Percentiles rank a stretch among this genome's conserved stretches.
These are phyloP conservation scores for Aspergillus sp. DNA, from an alignment of 2,329 filamentous ascomycete species.

Conservation along the genomic window DNA sequence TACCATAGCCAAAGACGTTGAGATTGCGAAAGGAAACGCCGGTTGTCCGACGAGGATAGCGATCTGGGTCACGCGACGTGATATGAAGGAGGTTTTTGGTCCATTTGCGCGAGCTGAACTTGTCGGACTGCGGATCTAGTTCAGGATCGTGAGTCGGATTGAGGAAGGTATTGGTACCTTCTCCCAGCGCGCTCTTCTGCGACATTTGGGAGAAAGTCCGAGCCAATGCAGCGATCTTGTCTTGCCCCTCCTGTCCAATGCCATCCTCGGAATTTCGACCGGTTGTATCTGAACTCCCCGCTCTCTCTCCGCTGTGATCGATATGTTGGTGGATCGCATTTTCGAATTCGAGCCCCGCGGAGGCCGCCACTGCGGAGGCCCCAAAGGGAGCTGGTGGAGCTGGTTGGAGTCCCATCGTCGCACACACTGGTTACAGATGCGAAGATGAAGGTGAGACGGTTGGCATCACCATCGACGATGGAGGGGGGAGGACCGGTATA, in stretches of 20 bases:
- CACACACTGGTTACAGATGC: neutral
- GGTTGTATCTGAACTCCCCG: constrained; percentile 24
- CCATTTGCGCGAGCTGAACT: constrained; percentile 47
- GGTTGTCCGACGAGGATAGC: constrained; percentile 32
- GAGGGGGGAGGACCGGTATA: too few species aligned
- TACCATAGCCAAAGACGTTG: constrained; percentile 44
- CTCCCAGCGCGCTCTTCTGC: constrained; percentile 17
- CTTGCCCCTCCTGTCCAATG: constrained; percentile 20
- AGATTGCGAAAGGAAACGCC: constrained; percentile 47
- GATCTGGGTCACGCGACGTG: constrained; percentile 29
- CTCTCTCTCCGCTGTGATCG: constrained; percentile 10
- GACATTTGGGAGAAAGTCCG: constrained; percentile 32
- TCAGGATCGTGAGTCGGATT: constrained; percentile 32
- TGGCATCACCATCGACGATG: neutral
- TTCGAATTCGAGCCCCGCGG: constrained; percentile 5
- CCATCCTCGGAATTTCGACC: constrained; percentile 22
- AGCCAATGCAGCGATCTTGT: constrained; percentile 29
- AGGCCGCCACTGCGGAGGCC: constrained; percentile 9
- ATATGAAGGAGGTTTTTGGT: constrained; percentile 40
- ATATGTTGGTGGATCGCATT: constrained; percentile 8
- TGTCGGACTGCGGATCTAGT: constrained; percentile 41
- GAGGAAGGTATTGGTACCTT: constrained; percentile 37
- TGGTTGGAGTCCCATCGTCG: constrained; percentile 13
- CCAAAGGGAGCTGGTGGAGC: constrained; percentile 19
- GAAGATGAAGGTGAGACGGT: neutral